Evolutionary conservation across 208 protist genomes (phyloP).

Genomic region (Herpetomonas tarakana): DNA sequence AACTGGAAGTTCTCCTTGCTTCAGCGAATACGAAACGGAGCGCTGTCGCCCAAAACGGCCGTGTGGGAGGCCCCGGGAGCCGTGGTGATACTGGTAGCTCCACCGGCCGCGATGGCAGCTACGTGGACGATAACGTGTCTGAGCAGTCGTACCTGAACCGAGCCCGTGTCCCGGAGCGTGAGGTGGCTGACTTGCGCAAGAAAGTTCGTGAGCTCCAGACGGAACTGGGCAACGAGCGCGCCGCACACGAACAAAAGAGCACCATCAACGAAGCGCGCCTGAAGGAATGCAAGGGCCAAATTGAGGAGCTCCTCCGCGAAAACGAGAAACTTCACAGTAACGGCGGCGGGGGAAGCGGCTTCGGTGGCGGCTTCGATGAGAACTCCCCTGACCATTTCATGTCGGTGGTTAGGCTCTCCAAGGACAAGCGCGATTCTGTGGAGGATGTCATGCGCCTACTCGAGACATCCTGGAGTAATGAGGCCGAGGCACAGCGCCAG

Average conservation of each 20-base stretch:
- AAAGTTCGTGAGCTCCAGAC: slow-evolving; percentile 9
- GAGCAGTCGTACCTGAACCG: slow-evolving; percentile 5
- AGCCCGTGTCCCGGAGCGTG: slow-evolving; percentile 25
- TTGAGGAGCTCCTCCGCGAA: slow-evolving; percentile 21
- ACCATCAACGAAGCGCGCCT: slow-evolving; percentile 16
- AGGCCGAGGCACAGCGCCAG: slow-evolving; percentile 26
- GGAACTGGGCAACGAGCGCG: background rate
- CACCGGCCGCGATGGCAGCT: background rate
- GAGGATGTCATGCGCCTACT: slow-evolving; percentile 43
- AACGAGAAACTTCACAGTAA: slow-evolving; percentile 20
- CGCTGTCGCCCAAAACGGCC: background rate
- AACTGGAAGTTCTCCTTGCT: background rate
- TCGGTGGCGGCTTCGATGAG: background rate
- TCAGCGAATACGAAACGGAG: background rate
- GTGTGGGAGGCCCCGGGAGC: too few relatives aligned
- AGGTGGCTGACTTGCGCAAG: slow-evolving; percentile 18
- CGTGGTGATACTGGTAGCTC: background rate
- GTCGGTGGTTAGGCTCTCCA: slow-evolving; percentile 19
- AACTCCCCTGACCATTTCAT: background rate
- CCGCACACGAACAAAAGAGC: slow-evolving; percentile 12
- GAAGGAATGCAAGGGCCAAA: slow-evolving; percentile 10
- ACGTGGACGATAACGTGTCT: background rate
- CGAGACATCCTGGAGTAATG: slow-evolving; percentile 31
- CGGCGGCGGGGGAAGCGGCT: background rate
- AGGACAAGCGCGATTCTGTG: slow-evolving; percentile 39